Evolutionary conservation across 306 rosid genomes (phyloP).

Genomic region (Mimosa bimucronata): DNA sequence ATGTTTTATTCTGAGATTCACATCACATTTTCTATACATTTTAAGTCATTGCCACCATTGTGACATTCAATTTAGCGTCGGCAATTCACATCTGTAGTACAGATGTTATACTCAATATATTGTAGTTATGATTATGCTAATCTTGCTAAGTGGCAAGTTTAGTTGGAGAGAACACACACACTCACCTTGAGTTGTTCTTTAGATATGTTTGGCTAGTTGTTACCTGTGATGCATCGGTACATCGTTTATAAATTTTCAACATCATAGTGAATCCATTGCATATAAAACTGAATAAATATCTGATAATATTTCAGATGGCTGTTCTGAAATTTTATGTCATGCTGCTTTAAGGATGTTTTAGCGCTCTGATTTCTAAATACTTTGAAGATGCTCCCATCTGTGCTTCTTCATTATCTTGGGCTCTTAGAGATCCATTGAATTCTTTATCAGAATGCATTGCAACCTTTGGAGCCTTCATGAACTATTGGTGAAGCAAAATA

Average conservation of each 20-base stretch:
- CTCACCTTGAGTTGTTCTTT: conserved; percentile 1
- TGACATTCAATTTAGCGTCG: conserved; percentile 19
- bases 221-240: background rate
- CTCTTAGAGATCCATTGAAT: background rate
- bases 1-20: conserved; percentile 22
- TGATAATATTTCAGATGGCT: conserved; percentile 16
- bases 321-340: conserved; percentile 33
- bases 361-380: conserved; percentile 26
- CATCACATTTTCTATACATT: conserved; percentile 16
- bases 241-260: background rate
- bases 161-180: conserved; percentile 5
- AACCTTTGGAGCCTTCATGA: background rate
- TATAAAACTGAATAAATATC: conserved; percentile 28
- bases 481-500: background rate
- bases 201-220: conserved; percentile 12
- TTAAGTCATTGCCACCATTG: conserved; percentile 23
- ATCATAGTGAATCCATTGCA: conserved; percentile 13
- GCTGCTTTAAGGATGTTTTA: conserved; percentile 1
- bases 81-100: conserved; percentile 20
- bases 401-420: background rate
- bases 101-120: background rate
- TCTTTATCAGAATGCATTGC: background rate
- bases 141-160: conserved; percentile 9
- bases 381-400: conserved; percentile 19
- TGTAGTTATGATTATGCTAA: background rate